Base-by-base conservation (phyloP, 2,329 filamentous ascomycete genomes). In the Exophiala calicioides region DNA sequence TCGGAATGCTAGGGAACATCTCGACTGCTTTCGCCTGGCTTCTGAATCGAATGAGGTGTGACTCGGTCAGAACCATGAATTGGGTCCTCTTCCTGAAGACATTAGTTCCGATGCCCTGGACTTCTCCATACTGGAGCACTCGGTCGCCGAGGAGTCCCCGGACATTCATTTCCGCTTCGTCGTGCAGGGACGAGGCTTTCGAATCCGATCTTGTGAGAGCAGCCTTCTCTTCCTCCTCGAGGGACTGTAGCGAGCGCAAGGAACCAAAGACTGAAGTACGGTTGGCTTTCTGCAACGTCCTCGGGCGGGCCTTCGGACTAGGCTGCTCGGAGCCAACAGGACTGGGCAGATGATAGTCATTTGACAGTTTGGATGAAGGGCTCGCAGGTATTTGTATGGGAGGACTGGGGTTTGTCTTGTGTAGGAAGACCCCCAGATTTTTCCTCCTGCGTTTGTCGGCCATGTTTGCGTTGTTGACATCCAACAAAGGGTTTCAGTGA, bases 51-150 rank as follows among this genome's bases (percentile, higher is more conserved):
- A 86, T 68, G 44, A 88, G 67, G 63, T 86, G 81, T 4, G 76
- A 79, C 55, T 86, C 84, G 5, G 83, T 88, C 55, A 88, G 69
- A 10, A 87, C 84, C 44, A 88, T 69, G 58, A 85, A 88, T 62
- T 87, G 83, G 65, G 78, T 84, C 68, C 83, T 85, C 68, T 85
- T 86, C 62, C 83, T 74, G 66, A 86, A 85, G 74, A 87, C 80
- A 30, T 55, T 56, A 50, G 80, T 79, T 45, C 79, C 82, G 37
- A 80, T 81, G 9, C 81, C 86, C 65, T 87, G 83, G 12, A 86
- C 80, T 61, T 86, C 84, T 27, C 84, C 84, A 67, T 86, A 79
- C 53, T 83, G 76, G 27, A 86, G 65, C 15, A 86, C 80, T 21
- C 71, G 67, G 33, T 64, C 63, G 20, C 71, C 71, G 30, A 72